phyloP scores from a whole-genome alignment of 2,329 filamentous ascomycete genomes.

The Colletotrichum orbiculare region DNA sequence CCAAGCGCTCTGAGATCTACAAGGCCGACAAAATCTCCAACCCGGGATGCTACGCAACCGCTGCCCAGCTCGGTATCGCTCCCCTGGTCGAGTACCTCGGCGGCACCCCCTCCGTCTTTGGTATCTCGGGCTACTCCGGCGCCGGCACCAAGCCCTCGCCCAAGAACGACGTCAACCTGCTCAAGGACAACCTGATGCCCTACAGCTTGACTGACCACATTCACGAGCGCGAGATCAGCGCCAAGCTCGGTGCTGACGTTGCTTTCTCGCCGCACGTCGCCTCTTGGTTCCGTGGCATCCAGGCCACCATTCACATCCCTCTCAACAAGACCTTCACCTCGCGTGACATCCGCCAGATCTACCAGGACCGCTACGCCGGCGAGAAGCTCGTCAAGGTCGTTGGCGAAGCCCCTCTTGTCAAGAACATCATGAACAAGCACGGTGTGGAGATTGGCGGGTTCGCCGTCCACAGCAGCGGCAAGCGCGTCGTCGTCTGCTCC shows the following conservation, averaged over 20 bases:
- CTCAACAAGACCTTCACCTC: conserved; percentile 88
- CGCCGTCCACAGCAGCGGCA: conserved; percentile 88
- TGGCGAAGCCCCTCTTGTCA: conserved; percentile 86
- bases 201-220: conserved; percentile 95
- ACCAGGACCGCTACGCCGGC: conserved; percentile 95
- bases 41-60: conserved; percentile 96
- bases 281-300: conserved; percentile 97
- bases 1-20: conserved; percentile 80
- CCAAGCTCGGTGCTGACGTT: conserved; percentile 78
- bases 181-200: conserved; percentile 89
- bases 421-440: conserved; percentile 85
- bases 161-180: conserved; percentile 89
- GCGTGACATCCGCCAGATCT: conserved; percentile 91
- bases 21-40: conserved; percentile 87
- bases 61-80: conserved; percentile 87
- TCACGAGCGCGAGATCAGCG: conserved; percentile 90
- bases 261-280: conserved; percentile 95
- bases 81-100: conserved; percentile 82
- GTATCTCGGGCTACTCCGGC: conserved; percentile 93
- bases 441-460: conserved; percentile 95
- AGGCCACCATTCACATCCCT: conserved; percentile 90
- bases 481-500: conserved; percentile 92
- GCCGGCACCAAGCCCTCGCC: conserved; percentile 93
- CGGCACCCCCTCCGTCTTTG: conserved; percentile 85
- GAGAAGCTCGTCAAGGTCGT: conserved; percentile 95